Evolutionary conservation across 352 stramenopile species (phyloP), one percentile per base, ranked within the genome.

Genomic region (Globisporangium barbulae): DNA sequence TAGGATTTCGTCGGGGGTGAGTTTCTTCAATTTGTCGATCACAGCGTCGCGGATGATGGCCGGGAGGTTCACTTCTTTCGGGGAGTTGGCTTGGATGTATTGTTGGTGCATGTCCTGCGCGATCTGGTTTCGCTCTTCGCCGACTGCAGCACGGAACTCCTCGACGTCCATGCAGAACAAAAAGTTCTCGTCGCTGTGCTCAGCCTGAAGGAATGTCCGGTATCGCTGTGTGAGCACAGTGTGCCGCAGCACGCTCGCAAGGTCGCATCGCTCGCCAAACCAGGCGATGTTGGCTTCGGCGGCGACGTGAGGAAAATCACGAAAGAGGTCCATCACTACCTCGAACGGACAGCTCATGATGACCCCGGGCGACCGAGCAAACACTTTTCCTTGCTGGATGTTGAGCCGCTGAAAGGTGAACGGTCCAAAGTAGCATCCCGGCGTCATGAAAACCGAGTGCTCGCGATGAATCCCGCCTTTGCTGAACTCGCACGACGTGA

Each of bases 141-240:
- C 61, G 30, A 64, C 39, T 0, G 70, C 52, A 0, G 57, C 37
- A 9, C 80, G 76, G 37, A 83, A 91, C 48, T 73, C 75, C 35
- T 90, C 77, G 13, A 93, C 74, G 39, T 89, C 79, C 28, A 88
- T 65, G 49, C 83, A 89, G 52, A 93, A 93, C 25, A 78, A 69
- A 45, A 87, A 90, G 59, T 93, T 93, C 52, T 93, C 84, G 42
- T 91, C 84, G 15, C 82, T 91, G 53, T 91, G 83, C 56, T 93
- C 84, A 5, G 82, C 74, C 56, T 86, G 73, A 0, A 90, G 69
- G 50, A 93, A 93, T 0, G 78, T 60, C 53, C 83, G 72, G 60
- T 90, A 91, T 4, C 79, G 77, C 47, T 89, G 63, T 1, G 72
- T 88, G 21, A 90, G 73, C 8, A 84, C 64, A 0, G 68, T 75